Percentiles rank a stretch among this genome's conserved stretches.
Evolutionary conservation across 2,329 filamentous ascomycete species (phyloP).

Genomic region (Didymella lethalis): DNA sequence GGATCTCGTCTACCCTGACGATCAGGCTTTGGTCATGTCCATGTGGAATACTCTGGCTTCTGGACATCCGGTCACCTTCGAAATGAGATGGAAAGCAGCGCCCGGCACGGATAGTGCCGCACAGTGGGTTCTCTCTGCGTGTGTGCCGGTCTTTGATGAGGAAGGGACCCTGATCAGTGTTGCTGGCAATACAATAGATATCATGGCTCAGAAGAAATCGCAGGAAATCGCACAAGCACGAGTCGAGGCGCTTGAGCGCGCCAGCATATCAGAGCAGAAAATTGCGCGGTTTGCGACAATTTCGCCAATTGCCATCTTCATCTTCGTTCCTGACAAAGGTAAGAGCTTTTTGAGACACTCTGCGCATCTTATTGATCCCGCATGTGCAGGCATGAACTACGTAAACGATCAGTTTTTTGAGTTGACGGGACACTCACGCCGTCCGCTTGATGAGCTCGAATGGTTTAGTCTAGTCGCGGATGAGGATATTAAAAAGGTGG

Average conservation of each 20-base stretch:
- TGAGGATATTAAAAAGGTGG: slow-evolving; percentile 30
- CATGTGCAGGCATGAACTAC: slow-evolving; percentile 34
- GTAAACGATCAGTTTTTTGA: slow-evolving; percentile 44
- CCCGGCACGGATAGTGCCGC: slow-evolving; percentile 23
- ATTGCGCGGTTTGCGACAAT: slow-evolving; percentile 40
- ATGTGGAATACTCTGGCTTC: slow-evolving; percentile 42
- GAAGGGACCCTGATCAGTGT: slow-evolving; percentile 38
- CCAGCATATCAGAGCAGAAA: slow-evolving; percentile 35
- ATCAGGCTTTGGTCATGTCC: slow-evolving; percentile 37
- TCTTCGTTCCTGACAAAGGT: slow-evolving; percentile 34
- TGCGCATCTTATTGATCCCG: too few relatives aligned
- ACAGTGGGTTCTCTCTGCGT: slow-evolving; percentile 43
- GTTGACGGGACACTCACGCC: slow-evolving; percentile 30
- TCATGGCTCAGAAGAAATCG: slow-evolving; percentile 43
- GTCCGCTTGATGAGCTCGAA: slow-evolving; percentile 24
- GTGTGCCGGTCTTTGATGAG: slow-evolving; percentile 42
- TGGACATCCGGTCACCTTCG: slow-evolving; percentile 42
- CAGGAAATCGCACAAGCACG: slow-evolving; percentile 32
- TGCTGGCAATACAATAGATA: slow-evolving; percentile 44
- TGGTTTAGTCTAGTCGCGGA: slow-evolving; percentile 33
- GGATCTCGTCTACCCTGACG: slow-evolving; percentile 41
- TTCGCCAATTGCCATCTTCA: slow-evolving; percentile 39
- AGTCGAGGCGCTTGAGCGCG: slow-evolving; percentile 39
- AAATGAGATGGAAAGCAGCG: slow-evolving; percentile 46
- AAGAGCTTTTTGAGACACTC: not conserved